Evolutionary conservation across 169 alveolate species (phyloP).

Genomic region (Eimeria brunetti): DNA sequence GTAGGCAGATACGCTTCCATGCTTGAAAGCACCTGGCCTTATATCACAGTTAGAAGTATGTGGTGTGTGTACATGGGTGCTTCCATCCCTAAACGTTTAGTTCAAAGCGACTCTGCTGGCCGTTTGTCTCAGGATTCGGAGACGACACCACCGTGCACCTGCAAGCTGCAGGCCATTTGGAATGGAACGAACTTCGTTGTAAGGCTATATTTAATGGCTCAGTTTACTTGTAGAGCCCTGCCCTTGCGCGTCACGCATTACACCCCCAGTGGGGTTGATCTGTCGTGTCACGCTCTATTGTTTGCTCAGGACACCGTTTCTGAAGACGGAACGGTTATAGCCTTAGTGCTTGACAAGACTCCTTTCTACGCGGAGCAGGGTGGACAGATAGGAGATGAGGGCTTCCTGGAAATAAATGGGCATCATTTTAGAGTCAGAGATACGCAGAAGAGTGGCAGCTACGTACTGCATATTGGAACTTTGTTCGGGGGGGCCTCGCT

Average conservation of each 20-base stretch:
- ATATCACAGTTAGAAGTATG: background rate
- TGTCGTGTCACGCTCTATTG: background rate
- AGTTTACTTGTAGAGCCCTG: background rate
- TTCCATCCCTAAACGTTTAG: background rate
- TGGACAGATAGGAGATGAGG: conserved; percentile 90
- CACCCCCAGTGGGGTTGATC: background rate
- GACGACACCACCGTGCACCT: conserved; percentile 59
- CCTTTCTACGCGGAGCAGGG: conserved; percentile 92
- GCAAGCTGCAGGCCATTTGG: conserved; percentile 73
- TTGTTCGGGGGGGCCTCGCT: conserved; percentile 72
- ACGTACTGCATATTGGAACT: conserved; percentile 91
- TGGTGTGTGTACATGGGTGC: background rate
- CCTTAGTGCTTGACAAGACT: conserved; percentile 90
- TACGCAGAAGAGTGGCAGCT: conserved; percentile 91
- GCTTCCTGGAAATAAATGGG: conserved; percentile 72
- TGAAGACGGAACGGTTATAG: conserved; percentile 76
- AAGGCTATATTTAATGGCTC: background rate
- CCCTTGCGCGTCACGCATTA: background rate
- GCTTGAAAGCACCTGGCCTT: background rate
- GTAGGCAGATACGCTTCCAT: background rate
- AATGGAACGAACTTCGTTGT: conserved; percentile 77
- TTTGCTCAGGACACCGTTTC: conserved; percentile 17
- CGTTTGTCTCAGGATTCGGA: conserved; percentile 16
- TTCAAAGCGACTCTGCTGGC: background rate
- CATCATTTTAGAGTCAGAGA: conserved; percentile 88